Evolutionary conservation across 2,329 filamentous ascomycete species (phyloP).

Genomic region (Cercospora zeina): DNA sequence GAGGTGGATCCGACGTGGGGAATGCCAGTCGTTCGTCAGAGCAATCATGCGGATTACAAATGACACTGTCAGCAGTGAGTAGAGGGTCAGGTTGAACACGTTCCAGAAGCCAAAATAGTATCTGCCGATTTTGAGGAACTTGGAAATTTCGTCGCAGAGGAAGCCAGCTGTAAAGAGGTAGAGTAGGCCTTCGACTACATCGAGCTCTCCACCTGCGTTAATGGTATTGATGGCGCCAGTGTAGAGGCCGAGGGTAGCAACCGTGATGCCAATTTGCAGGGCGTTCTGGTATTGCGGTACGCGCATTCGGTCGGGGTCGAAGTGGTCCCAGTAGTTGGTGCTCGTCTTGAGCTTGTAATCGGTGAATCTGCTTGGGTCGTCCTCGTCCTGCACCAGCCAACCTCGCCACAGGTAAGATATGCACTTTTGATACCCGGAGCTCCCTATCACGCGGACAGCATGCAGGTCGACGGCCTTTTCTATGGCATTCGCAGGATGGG

Average conservation of each 20-base stretch:
- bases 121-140: conserved; percentile 91
- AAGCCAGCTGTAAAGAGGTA: conserved; percentile 93
- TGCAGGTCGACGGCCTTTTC: conserved; percentile 94
- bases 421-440: conserved; percentile 93
- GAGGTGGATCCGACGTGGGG: conserved; percentile 57
- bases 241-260: conserved; percentile 81
- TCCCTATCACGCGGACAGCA: conserved; percentile 82
- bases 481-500: conserved; percentile 79
- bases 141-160: conserved; percentile 80
- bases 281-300: conserved; percentile 90
- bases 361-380: conserved; percentile 85
- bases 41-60: conserved; percentile 79
- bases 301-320: conserved; percentile 92
- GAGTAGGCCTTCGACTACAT: conserved; percentile 77
- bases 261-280: conserved; percentile 78
- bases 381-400: conserved; percentile 94
- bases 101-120: conserved; percentile 97
- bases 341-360: conserved; percentile 82
- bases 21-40: conserved; percentile 59
- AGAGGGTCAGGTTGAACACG: conserved; percentile 84
- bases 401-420: conserved; percentile 90
- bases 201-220: conserved; percentile 79
- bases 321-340: conserved; percentile 73
- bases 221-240: conserved; percentile 89
- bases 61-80: conserved; percentile 73